Conservation (phyloP, 2,329 filamentous ascomycete species). For the Cladosporium velox region DNA sequence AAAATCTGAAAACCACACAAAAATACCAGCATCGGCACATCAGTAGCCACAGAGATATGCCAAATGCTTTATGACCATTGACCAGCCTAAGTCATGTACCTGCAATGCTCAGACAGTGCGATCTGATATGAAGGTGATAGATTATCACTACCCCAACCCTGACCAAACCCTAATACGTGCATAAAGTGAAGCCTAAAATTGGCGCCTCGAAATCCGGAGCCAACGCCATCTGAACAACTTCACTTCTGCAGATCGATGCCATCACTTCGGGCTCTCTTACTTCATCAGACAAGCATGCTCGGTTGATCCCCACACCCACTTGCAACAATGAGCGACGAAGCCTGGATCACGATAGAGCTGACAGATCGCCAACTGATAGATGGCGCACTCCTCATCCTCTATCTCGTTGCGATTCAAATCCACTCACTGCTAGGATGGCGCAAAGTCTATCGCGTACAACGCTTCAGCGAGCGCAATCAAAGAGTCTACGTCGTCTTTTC, state of each 20-base stretch:
- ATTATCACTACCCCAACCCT: not conserved
- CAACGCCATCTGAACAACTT: slow-evolving; percentile 5
- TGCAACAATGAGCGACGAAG: slow-evolving; percentile 10
- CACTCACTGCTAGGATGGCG: slow-evolving; percentile 13
- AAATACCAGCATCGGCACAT: not conserved
- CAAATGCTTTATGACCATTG: not conserved
- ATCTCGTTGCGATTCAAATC: slow-evolving; percentile 16
- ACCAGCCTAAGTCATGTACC: not conserved
- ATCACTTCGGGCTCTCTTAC: not conserved
- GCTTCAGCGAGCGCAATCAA: slow-evolving; percentile 18
- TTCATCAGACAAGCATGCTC: not conserved
- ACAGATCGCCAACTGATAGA: slow-evolving; percentile 13
- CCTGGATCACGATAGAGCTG: slow-evolving; percentile 11
- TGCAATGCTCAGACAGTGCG: not conserved
- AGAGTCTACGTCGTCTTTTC: slow-evolving; percentile 19
- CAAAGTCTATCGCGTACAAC: slow-evolving; percentile 16
- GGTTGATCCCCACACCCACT: not conserved
- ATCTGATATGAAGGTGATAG: not conserved
- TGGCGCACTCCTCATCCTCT: slow-evolving; percentile 9
- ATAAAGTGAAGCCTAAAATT: not conserved
- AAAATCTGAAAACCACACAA: not conserved
- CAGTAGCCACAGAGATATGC: not conserved
- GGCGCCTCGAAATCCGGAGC: not conserved
- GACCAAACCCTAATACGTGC: not conserved
- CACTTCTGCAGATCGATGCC: not conserved